Evolutionary conservation across 2,329 filamentous ascomycete genomes (phyloP).

Genomic region (Coniella lustricola): DNA sequence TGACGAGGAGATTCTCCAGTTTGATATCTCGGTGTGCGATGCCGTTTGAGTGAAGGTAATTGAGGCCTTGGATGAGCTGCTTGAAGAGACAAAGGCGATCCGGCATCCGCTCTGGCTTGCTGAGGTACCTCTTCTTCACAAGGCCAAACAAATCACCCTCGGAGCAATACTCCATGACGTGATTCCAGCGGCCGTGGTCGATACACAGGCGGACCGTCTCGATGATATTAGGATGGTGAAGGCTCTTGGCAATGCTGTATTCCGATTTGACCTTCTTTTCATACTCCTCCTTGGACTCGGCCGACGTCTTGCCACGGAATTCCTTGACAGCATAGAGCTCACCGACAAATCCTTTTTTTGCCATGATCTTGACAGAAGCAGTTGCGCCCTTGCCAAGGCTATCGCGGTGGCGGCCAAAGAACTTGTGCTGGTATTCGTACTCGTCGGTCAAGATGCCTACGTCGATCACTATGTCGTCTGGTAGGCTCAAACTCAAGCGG

Average conservation of each 20-base stretch:
- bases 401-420: conserved; percentile 66
- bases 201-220: conserved; percentile 71
- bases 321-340: conserved; percentile 82
- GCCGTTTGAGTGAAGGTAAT: conserved; percentile 74
- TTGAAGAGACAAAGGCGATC: conserved; percentile 81
- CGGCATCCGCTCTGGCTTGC: conserved; percentile 53
- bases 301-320: conserved; percentile 65
- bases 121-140: conserved; percentile 65
- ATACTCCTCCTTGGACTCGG: conserved; percentile 68
- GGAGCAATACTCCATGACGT: conserved; percentile 88
- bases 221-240: conserved; percentile 83
- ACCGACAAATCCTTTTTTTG: conserved; percentile 54
- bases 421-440: conserved; percentile 62
- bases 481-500: conserved; percentile 66
- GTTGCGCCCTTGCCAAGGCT: conserved; percentile 76
- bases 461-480: conserved; percentile 68
- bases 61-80: conserved; percentile 74
- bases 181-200: conserved; percentile 71
- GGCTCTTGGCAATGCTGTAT: conserved; percentile 77
- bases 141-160: conserved; percentile 74
- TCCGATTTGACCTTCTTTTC: conserved; percentile 87
- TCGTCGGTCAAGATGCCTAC: conserved; percentile 61
- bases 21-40: conserved; percentile 91
- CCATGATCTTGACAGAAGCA: conserved; percentile 76
- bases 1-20: conserved; percentile 77